Base-by-base conservation (phyloP, 768 basidiomycete genomes). In the Stropharia rugosoannulata region DNA sequence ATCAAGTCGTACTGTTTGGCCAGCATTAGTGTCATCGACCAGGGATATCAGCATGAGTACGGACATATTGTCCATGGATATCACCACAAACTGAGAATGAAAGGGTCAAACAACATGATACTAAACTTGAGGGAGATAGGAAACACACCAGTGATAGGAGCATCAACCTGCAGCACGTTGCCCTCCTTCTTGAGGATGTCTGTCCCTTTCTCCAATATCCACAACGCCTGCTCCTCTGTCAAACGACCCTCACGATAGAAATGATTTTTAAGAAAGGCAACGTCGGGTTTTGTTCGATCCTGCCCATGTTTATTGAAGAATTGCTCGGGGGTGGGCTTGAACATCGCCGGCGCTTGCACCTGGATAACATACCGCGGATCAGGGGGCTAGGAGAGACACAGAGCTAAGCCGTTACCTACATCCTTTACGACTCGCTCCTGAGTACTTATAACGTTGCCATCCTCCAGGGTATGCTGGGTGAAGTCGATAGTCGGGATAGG, bases 311-410 rank as follows among this genome's bases (percentile, higher is more conserved):
- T 73, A 55, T 90, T 87, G 75, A 88, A 98, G 82, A 98, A 99
- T 70, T 98, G 93, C 62, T 90, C 91, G 62, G 90, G 85, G 1
- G 95, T 95, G 1, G 97, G 97, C 56, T 88, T 83, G 62, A 76
- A 78, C 87, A 96, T 95, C 47, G 97, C 95, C 22, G 97, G 96
- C 22, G 97, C 95, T 86, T 98, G 97, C 7, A 98, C 95, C 95
- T 97, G 60, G 15, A 41, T 48, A 25, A 44, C 40, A 36, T 39
- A 38, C 43, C 18, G 42, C 42, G 32, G 29, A 54, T 53, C 39
- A 58, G 51, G 36, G 49, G 47, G 51, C 47, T 5, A 51, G 42
- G 37, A 25, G 40, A 44, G 16, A 18, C 19, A n/a, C 22, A 11
- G 18, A 50, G 25, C 11, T 45, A 51, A 25, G 32, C 38, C 9